Evolutionary conservation across 495 filamentous ascomycete genomes (phyloP), one percentile per base, ranked within the genome.

Genomic region (Penicillium antarcticum): DNA sequence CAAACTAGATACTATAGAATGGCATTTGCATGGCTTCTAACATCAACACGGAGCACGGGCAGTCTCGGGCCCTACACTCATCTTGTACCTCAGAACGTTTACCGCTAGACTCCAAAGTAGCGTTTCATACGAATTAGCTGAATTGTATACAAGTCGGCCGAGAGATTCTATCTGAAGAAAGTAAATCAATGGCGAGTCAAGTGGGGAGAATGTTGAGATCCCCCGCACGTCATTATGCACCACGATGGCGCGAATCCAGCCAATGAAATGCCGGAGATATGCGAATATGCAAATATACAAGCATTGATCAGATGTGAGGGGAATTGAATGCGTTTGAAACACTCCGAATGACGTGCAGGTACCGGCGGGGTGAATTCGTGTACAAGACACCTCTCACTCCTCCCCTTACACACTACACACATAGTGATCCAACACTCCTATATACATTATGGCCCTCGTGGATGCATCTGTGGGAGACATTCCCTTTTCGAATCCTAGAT

Each of bases 141-240:
- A n/a, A n/a, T n/a, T n/a, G 7, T 29, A 7, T 10, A 29, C 5
- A 29, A 8, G 2, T 29, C 26, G 26, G 26, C 26, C 26, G 26
- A 29, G 26, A 29, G 5, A 29, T 8, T 29, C 4, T 3, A 23
- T n/a, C n/a, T n/a, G 21, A 5, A 23, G 4, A 23, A 23, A 4
- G 21, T 23, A 23, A 23, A 3, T 23, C 41, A 52, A 62, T 62
- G 45, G 58, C 61, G 61, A 55, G 40, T 50, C 4, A 26, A 58
- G 61, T 57, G 61, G 61, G 46, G 58, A 38, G 31, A 29, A 65
- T 65, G 61, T 42, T 65, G 58, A 45, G 36, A 63, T 50, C n/a
- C 50, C 14, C 49, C 38, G 57, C 42, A 58, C 63, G 55, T 44
- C 50, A 65, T 65, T 58, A 23, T 9, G 7, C 11, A 35, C 26